Conservation (phyloP, 345 rosid species). For the Populus simonii region DNA sequence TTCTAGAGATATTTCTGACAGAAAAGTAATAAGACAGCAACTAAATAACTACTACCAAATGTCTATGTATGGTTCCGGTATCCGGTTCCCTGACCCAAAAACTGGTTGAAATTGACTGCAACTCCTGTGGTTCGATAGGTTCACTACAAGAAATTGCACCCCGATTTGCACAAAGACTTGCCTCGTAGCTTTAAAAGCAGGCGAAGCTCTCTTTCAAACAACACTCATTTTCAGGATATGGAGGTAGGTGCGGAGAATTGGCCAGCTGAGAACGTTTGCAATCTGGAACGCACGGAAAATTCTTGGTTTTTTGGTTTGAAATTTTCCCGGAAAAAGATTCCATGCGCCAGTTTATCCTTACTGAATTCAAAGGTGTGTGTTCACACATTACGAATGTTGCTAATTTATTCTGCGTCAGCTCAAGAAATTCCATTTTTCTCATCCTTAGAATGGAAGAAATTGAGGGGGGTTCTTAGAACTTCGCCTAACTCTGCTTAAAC, state of each 20-base stretch:
- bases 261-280: neutral
- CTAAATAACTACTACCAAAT: neutral
- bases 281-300: neutral
- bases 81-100: neutral
- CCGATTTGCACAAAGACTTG: neutral
- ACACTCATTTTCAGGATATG: neutral
- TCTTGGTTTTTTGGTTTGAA: neutral
- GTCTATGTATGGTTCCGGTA: neutral
- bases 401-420: neutral
- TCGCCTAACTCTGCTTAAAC: too few species aligned
- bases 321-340: neutral
- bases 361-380: neutral
- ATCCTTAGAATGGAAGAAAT: neutral
- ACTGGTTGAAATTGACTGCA: conserved; percentile 9
- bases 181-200: neutral
- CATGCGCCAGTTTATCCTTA: neutral
- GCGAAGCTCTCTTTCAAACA: neutral
- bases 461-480: too few species aligned
- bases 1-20: neutral
- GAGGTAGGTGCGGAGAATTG: neutral
- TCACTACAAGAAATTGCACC: neutral
- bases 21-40: too few species aligned
- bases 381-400: neutral
- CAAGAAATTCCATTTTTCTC: neutral
- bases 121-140: neutral